These are phyloP conservation scores for Evernia prunastri DNA, from an alignment of 495 filamentous ascomycete genomes.

Conservation along the genomic window DNA sequence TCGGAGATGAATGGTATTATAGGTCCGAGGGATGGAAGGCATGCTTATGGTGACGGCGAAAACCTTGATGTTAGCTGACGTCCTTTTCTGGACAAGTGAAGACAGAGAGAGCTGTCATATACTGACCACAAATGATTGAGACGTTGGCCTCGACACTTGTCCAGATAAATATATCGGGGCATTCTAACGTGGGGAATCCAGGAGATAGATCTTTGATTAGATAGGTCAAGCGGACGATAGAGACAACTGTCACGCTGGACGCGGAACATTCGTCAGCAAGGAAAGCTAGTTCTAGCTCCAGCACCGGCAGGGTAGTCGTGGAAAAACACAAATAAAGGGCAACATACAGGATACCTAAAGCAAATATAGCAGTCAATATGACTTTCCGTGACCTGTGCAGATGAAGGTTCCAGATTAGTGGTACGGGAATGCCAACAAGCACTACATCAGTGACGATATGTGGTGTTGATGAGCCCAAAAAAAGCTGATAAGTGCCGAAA, in stretches of 20 bases:
- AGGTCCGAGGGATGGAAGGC: constrained; percentile 13
- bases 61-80: not conserved
- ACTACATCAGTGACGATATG: constrained; percentile 34
- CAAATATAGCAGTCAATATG: constrained; percentile 21
- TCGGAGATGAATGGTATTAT: constrained; percentile 6
- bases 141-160: constrained; percentile 15
- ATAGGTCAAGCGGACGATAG: constrained; percentile 12
- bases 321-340: not conserved
- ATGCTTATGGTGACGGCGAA: constrained; percentile 4
- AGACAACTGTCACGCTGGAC: constrained; percentile 15
- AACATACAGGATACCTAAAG: constrained; percentile 21
- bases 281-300: not conserved
- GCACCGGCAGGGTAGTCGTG: not conserved
- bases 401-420: constrained; percentile 36
- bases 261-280: not conserved
- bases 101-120: not conserved
- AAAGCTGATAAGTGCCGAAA: constrained; percentile 22
- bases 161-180: constrained; percentile 9
- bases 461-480: constrained; percentile 25
- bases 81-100: not conserved
- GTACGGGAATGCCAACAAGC: constrained; percentile 39
- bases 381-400: constrained; percentile 31
- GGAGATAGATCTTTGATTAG: too few species aligned
- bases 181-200: too few species aligned
- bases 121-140: constrained; percentile 20